Conservation (phyloP, 148 eudicot species). For the Heliamphora exappendiculata region DNA sequence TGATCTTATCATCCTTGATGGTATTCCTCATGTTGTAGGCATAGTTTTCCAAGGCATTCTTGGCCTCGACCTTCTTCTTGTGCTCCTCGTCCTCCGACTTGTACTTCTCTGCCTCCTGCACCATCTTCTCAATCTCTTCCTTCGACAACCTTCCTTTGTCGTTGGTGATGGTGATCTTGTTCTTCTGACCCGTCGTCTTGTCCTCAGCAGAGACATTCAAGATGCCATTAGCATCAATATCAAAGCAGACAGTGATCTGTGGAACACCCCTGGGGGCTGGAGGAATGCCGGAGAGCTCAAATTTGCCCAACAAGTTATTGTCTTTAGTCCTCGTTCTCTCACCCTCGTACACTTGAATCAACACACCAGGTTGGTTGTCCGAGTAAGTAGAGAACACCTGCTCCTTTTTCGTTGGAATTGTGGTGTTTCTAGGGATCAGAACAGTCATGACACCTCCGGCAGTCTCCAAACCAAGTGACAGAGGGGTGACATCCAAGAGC, state of each 20-base stretch:
- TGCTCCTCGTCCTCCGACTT: conserved; percentile 5
- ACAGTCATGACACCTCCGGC: neutral
- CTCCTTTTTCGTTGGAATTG: neutral
- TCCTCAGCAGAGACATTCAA: conserved; percentile 9
- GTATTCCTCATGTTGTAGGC: neutral
- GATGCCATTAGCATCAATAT: neutral
- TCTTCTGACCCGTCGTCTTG: conserved; percentile 8
- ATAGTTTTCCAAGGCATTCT: neutral
- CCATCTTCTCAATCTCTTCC: conserved; percentile 2
- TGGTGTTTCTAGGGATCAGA: neutral
- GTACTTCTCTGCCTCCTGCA: conserved; percentile 9
- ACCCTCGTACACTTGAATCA: conserved; percentile 10
- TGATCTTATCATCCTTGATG: neutral
- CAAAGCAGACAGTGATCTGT: neutral
- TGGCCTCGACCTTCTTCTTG: conserved; percentile 11
- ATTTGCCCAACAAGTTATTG: neutral
- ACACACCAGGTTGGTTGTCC: conserved; percentile 8
- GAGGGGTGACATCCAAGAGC: neutral
- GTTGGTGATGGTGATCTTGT: neutral
- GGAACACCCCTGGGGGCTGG: neutral
- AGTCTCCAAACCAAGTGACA: neutral
- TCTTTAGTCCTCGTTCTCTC: neutral
- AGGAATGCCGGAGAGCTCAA: neutral
- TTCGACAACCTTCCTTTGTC: neutral
- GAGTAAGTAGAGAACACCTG: neutral